A percentile compares a stretch with the other conserved stretches of the same genome.
Evolutionary conservation across 116 monocot genomes (phyloP).

Genomic region (Papilionanthe hybrid): DNA sequence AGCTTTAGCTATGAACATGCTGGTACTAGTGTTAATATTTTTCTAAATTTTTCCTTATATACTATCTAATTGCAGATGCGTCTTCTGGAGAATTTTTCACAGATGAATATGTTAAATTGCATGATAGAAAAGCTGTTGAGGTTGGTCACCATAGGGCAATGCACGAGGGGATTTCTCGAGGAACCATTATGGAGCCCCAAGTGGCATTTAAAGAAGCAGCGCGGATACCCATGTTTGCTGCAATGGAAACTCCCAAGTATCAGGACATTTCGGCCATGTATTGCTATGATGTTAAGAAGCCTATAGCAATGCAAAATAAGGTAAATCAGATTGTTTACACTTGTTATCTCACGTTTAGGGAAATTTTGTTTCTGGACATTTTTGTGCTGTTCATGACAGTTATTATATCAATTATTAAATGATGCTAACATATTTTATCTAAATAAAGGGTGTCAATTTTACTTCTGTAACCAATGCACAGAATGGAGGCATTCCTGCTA

Average conservation of each 20-base stretch:
- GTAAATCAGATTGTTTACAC: background rate
- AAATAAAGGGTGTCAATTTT: background rate
- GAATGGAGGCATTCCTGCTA: background rate
- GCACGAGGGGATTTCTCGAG: background rate
- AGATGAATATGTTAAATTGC: background rate
- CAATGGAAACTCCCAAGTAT: background rate
- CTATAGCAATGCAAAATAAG: background rate
- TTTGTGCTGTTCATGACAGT: background rate
- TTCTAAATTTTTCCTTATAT: background rate
- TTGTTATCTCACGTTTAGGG: background rate
- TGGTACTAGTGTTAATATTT: slow-evolving; percentile 4
- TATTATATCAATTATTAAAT: slow-evolving; percentile 6
- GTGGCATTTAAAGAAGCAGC: background rate
- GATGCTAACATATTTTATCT: background rate
- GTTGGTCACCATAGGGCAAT: background rate
- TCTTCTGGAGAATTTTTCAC: background rate
- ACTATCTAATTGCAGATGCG: background rate
- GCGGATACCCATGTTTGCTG: background rate
- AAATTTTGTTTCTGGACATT: background rate
- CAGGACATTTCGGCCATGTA: background rate
- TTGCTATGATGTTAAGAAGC: background rate
- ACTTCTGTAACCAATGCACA: background rate
- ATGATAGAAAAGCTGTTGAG: no score
- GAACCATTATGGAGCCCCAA: background rate
- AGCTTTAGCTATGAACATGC: background rate